Percentiles rank a stretch among this genome's conserved stretches.
These are phyloP conservation scores for Jaapia argillacea DNA, from an alignment of 768 basidiomycete genomes.

Conservation along the genomic window DNA sequence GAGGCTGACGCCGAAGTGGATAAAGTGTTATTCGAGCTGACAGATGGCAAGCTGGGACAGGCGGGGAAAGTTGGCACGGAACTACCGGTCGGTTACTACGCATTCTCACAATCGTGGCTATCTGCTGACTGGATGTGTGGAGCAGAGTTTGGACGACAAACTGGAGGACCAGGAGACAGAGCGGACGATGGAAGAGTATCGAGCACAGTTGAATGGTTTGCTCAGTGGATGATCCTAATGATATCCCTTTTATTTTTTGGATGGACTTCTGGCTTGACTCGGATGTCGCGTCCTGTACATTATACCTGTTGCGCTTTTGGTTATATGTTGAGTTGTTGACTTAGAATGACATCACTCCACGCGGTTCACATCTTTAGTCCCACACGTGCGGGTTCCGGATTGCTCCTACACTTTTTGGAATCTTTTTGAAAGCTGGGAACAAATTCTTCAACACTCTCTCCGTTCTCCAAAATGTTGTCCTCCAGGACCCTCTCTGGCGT, in stretches of 20 bases:
- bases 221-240: conserved; percentile 61
- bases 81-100: conserved; percentile 59
- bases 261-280: not conserved
- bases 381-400: not conserved
- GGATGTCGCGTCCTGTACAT: not conserved
- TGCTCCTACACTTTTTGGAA: not conserved
- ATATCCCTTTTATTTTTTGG: conserved; percentile 10
- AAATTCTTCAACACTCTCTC: conserved; percentile 8
- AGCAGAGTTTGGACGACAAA: conserved; percentile 50
- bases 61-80: conserved; percentile 64
- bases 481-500: conserved; percentile 45
- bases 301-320: not conserved
- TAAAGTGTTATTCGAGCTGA: conserved; percentile 90
- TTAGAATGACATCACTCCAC: not conserved
- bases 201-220: conserved; percentile 80
- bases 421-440: too few relatives aligned
- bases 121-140: too few relatives aligned
- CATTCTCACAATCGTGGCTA: too few relatives aligned
- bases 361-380: too few relatives aligned
- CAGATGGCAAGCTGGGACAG: conserved; percentile 90
- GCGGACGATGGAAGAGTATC: conserved; percentile 83
- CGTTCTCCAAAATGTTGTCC: conserved; percentile 40
- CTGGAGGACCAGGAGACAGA: conserved; percentile 77
- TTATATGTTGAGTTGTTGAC: not conserved
- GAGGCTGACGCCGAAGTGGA: conserved; percentile 98